A percentile compares a stretch with the other conserved stretches of the same genome.
These are phyloP conservation scores for Haplosporangium gracile DNA, from an alignment of 192 early-diverging fungal species.

Conservation along the genomic window DNA sequence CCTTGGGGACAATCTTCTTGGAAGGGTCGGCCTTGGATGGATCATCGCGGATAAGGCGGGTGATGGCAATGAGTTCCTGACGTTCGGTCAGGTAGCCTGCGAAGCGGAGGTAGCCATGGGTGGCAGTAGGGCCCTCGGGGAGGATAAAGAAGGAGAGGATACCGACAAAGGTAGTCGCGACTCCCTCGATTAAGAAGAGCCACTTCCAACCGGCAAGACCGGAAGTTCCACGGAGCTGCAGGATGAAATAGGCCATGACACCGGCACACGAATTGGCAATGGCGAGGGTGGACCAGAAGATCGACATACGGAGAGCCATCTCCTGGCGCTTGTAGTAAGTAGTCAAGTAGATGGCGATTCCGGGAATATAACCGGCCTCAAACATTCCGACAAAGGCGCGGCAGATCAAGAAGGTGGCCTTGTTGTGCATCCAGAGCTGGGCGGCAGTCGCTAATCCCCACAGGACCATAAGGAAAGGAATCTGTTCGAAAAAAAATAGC, in stretches of 20 bases:
- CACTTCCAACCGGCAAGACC: constrained; percentile 76
- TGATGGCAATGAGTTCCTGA: constrained; percentile 67
- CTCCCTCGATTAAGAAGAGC: constrained; percentile 75
- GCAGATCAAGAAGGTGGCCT: constrained; percentile 56
- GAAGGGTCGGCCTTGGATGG: constrained; percentile 61
- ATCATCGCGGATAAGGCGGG: constrained; percentile 73
- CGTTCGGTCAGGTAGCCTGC: constrained; percentile 66
- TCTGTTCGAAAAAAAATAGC: not conserved
- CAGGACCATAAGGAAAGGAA: constrained; percentile 61
- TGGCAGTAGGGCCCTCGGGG: constrained; percentile 61
- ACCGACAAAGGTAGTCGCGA: constrained; percentile 65
- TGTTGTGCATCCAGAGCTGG: constrained; percentile 55
- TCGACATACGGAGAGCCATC: constrained; percentile 61
- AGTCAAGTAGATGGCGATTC: constrained; percentile 64
- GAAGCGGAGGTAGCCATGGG: constrained; percentile 48
- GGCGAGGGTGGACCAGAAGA: constrained; percentile 66
- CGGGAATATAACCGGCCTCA: constrained; percentile 67
- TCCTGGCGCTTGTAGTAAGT: constrained; percentile 66
- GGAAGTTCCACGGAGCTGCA: constrained; percentile 64
- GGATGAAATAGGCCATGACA: constrained; percentile 68
- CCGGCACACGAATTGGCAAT: constrained; percentile 68
- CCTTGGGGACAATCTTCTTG: constrained; percentile 49
- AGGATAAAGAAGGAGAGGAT: constrained; percentile 68
- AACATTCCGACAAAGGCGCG: constrained; percentile 66
- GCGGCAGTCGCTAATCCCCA: constrained; percentile 41